A percentile compares a stretch with the other conserved stretches of the same genome.
phyloP scores from a whole-genome alignment of 495 filamentous ascomycete genomes.

The Glonium stellatum region DNA sequence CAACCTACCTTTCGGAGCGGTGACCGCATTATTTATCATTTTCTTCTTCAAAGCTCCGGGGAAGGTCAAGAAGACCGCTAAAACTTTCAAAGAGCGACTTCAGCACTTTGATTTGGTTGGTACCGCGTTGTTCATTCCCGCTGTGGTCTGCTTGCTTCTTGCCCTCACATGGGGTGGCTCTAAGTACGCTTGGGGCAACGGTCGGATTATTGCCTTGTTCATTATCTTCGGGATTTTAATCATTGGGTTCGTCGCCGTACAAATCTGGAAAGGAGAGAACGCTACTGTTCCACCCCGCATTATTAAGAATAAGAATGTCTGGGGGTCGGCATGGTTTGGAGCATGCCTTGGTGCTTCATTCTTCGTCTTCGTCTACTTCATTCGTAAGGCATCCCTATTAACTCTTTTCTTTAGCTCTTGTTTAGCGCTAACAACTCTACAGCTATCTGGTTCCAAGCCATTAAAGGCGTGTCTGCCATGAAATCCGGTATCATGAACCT shows the following conservation, averaged over 20 bases:
- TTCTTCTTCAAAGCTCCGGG: constrained; percentile 32
- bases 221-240: constrained; percentile 43
- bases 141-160: constrained; percentile 48
- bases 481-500: constrained; percentile 57
- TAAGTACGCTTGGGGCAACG: constrained; percentile 48
- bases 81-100: constrained; percentile 23
- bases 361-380: constrained; percentile 31
- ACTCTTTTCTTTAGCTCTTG: background rate
- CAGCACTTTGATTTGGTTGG: constrained; percentile 35
- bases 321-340: constrained; percentile 28
- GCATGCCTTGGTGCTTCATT: constrained; percentile 32
- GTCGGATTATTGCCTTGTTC: constrained; percentile 48
- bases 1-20: constrained; percentile 39
- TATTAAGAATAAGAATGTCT: constrained; percentile 35
- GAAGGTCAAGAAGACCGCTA: constrained; percentile 16
- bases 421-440: constrained; percentile 42
- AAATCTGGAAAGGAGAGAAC: constrained; percentile 39
- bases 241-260: constrained; percentile 42
- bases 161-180: constrained; percentile 57
- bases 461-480: constrained; percentile 50
- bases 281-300: constrained; percentile 37
- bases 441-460: constrained; percentile 70
- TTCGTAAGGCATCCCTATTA: constrained; percentile 38
- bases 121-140: constrained; percentile 45
- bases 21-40: constrained; percentile 36